Evolutionary conservation across 257 asterid species (phyloP).

Genomic region (Scutellaria baicalensis): DNA sequence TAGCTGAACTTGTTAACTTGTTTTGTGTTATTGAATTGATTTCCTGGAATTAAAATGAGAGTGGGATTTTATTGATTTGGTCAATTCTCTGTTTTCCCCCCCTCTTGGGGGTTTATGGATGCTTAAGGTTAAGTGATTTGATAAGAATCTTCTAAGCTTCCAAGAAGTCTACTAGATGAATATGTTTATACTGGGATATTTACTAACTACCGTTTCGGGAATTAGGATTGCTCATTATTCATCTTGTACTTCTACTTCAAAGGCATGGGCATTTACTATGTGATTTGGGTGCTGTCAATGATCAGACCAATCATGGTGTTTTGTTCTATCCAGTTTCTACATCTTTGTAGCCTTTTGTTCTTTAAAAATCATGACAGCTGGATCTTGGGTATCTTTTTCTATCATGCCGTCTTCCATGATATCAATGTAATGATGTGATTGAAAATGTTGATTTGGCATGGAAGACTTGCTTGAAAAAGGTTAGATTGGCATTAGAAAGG

Average conservation of each 20-base stretch:
- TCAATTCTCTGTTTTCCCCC: neutral
- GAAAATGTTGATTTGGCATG: neutral
- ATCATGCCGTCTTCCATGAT: neutral
- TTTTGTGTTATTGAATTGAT: conserved; percentile 2
- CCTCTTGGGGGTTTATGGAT: neutral
- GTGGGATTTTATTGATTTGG: neutral
- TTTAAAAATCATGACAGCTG: neutral
- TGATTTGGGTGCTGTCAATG: neutral
- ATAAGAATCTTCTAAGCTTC: neutral
- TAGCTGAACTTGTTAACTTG: neutral
- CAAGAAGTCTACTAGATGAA: neutral
- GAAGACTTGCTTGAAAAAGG: neutral
- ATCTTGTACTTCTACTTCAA: neutral
- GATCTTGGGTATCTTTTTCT: neutral
- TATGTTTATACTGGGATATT: conserved; percentile 9
- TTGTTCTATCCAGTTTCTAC: neutral
- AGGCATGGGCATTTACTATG: neutral
- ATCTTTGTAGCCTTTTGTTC: neutral
- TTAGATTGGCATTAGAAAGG: too few species aligned
- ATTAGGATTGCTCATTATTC: neutral
- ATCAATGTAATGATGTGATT: neutral
- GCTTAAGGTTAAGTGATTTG: conserved; percentile 1
- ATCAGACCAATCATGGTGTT: neutral
- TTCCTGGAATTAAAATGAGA: neutral
- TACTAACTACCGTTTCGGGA: neutral